Conservation (phyloP, 805 yeast genomes). For the Suhomyces sp. region DNA sequence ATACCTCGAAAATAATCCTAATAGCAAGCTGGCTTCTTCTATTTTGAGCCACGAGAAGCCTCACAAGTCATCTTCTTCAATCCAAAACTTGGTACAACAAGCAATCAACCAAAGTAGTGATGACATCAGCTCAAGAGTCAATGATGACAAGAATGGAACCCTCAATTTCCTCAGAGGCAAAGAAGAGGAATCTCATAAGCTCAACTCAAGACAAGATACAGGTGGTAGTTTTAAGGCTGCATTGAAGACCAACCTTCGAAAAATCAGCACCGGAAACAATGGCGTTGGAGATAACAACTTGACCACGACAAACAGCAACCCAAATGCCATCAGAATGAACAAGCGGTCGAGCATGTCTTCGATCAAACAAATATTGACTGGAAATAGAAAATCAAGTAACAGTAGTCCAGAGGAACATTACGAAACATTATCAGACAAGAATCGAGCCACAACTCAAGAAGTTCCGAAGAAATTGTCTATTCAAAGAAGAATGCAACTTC, state of each 20-base stretch:
- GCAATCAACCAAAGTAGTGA: conserved; percentile 30
- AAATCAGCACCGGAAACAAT: conserved; percentile 41
- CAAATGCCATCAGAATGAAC: neutral
- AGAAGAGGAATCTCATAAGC: conserved; percentile 23
- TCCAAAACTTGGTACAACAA: conserved; percentile 33
- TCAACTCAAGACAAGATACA: conserved; percentile 29
- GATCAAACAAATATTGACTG: conserved; percentile 30
- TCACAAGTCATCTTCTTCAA: conserved; percentile 17
- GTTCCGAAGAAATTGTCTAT: conserved; percentile 36
- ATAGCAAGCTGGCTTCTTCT: no score
- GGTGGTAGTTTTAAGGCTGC: conserved; percentile 41
- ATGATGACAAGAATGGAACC: conserved; percentile 21
- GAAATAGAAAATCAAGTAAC: conserved; percentile 20
- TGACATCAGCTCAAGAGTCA: conserved; percentile 10
- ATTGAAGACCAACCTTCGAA: conserved; percentile 34
- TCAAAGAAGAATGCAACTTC: conserved; percentile 54
- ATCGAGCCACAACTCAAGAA: neutral
- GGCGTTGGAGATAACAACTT: conserved; percentile 9
- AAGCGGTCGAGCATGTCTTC: conserved; percentile 31
- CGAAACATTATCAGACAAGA: conserved; percentile 1
- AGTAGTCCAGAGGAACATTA: conserved; percentile 5
- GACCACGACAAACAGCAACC: conserved; percentile 16
- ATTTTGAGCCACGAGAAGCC: neutral
- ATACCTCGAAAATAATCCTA: conserved; percentile 8
- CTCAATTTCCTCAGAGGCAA: conserved; percentile 36